Percentiles rank a stretch among this genome's conserved stretches.
phyloP scores from a whole-genome alignment of 2,329 filamentous ascomycete species.

The Aspergillus fijiensis region DNA sequence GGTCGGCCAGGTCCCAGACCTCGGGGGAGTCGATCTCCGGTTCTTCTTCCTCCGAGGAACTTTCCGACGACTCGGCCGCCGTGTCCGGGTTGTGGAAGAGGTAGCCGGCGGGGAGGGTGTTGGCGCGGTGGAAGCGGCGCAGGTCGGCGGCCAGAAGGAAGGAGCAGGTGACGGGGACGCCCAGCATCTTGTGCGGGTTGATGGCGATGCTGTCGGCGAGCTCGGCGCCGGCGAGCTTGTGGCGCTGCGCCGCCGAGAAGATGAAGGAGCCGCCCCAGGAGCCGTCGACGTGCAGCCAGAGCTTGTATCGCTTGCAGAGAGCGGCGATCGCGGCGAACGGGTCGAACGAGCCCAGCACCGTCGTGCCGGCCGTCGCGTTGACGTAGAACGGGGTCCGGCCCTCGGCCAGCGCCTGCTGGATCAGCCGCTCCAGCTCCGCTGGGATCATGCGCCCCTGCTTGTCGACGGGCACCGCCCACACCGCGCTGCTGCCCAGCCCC shows the following conservation, averaged over 20 bases:
- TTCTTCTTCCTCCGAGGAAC: slow-evolving; percentile 14
- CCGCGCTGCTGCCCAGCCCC: slow-evolving; percentile 74
- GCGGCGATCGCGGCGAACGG: slow-evolving; percentile 68
- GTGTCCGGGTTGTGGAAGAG: slow-evolving; percentile 65
- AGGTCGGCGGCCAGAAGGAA: slow-evolving; percentile 81
- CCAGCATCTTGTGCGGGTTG: slow-evolving; percentile 98
- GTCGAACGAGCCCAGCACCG: slow-evolving; percentile 86
- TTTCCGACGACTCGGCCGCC: slow-evolving; percentile 12
- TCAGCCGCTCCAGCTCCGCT: slow-evolving; percentile 60
- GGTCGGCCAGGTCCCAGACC: slow-evolving; percentile 84
- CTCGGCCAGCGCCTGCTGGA: slow-evolving; percentile 61
- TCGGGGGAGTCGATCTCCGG: slow-evolving; percentile 49
- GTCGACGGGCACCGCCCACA: slow-evolving; percentile 75
- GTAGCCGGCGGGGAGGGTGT: slow-evolving; percentile 84
- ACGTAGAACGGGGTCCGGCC: slow-evolving; percentile 88
- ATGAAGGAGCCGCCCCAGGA: slow-evolving; percentile 85
- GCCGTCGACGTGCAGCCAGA: slow-evolving; percentile 94
- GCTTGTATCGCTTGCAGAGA: slow-evolving; percentile 67
- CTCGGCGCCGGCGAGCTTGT: slow-evolving; percentile 68
- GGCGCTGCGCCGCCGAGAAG: slow-evolving; percentile 66
- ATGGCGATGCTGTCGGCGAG: slow-evolving; percentile 80
- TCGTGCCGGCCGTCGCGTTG: slow-evolving; percentile 93
- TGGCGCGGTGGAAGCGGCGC: slow-evolving; percentile 73
- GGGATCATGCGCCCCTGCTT: slow-evolving; percentile 68
- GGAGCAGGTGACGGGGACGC: slow-evolving; percentile 83